A percentile compares a stretch with the other conserved stretches of the same genome.
Conservation (phyloP, 306 rosid genomes). For the Boehmeria nivea region DNA sequence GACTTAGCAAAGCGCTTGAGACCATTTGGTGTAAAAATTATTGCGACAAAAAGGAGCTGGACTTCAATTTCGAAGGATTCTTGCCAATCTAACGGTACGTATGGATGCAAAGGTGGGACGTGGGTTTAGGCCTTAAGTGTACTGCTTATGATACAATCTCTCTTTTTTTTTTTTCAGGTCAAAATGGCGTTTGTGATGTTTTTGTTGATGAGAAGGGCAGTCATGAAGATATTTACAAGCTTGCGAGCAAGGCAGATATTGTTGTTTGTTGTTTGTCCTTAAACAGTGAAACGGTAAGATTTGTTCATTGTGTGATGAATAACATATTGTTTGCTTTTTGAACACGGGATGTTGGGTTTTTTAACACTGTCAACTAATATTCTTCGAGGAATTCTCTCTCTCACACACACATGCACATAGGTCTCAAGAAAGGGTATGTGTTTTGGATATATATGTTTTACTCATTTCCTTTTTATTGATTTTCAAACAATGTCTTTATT, state of each 20-base stretch:
- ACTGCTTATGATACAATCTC: slow-evolving; percentile 7
- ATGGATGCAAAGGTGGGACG: slow-evolving; percentile 10
- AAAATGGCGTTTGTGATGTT: slow-evolving; percentile 29
- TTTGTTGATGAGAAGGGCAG: slow-evolving; percentile 69
- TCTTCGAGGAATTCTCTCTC: too few relatives aligned
- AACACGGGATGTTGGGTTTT: too few relatives aligned
- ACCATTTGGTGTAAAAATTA: slow-evolving; percentile 81
- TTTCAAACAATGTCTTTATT: background rate
- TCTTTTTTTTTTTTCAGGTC: slow-evolving; percentile 28
- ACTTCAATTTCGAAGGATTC: slow-evolving; percentile 21
- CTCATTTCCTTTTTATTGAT: too few relatives aligned
- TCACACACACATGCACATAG: too few relatives aligned
- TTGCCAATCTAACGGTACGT: slow-evolving; percentile 31
- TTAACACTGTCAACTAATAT: too few relatives aligned
- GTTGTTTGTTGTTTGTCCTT: slow-evolving; percentile 69
- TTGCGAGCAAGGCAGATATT: slow-evolving; percentile 76
- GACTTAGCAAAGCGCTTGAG: slow-evolving; percentile 70
- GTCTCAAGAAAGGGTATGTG: too few relatives aligned
- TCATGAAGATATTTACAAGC: slow-evolving; percentile 61
- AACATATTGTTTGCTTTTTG: background rate
- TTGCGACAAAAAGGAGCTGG: slow-evolving; percentile 92
- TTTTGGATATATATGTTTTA: too few relatives aligned
- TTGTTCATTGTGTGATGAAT: background rate
- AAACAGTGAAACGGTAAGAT: slow-evolving; percentile 66
- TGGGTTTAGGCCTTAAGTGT: slow-evolving; percentile 20